These are phyloP conservation scores for Nectriaceae sp. DNA, from an alignment of 2,329 filamentous ascomycete genomes.

Conservation along the genomic window DNA sequence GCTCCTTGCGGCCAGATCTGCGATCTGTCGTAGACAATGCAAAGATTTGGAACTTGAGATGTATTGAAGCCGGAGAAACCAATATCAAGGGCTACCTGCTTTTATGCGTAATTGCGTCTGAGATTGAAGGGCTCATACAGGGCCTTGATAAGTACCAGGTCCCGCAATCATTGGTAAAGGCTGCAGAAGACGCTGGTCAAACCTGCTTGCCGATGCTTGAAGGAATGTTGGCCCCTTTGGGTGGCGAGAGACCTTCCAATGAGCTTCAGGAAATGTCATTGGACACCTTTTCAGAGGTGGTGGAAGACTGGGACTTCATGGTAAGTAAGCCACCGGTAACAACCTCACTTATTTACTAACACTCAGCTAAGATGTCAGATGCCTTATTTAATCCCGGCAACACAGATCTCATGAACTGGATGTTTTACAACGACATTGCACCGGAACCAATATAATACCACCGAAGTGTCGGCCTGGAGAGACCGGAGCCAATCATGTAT, in stretches of 20 bases:
- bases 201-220: constrained; percentile 36
- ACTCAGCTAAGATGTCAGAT: background rate
- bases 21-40: constrained; percentile 43
- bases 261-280: background rate
- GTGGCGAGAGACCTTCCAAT: background rate
- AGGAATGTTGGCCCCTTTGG: constrained; percentile 14
- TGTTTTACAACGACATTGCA: constrained; percentile 1
- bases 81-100: constrained; percentile 57
- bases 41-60: constrained; percentile 39
- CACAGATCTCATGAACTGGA: constrained; percentile 10
- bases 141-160: constrained; percentile 38
- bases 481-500: no score
- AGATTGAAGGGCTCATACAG: constrained; percentile 44
- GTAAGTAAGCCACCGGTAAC: constrained; percentile 13
- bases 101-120: constrained; percentile 26
- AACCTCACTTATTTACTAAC: background rate
- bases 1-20: constrained; percentile 42
- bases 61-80: constrained; percentile 52
- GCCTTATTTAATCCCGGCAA: constrained; percentile 2
- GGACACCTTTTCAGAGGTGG: constrained; percentile 6
- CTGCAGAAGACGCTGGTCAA: constrained; percentile 39
- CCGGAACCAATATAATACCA: no score
- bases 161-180: constrained; percentile 34
- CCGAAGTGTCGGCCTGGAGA: no score
- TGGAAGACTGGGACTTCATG: constrained; percentile 28